Conservation (phyloP, 2,329 filamentous ascomycete genomes). For the Pseudocercospora vitis region DNA sequence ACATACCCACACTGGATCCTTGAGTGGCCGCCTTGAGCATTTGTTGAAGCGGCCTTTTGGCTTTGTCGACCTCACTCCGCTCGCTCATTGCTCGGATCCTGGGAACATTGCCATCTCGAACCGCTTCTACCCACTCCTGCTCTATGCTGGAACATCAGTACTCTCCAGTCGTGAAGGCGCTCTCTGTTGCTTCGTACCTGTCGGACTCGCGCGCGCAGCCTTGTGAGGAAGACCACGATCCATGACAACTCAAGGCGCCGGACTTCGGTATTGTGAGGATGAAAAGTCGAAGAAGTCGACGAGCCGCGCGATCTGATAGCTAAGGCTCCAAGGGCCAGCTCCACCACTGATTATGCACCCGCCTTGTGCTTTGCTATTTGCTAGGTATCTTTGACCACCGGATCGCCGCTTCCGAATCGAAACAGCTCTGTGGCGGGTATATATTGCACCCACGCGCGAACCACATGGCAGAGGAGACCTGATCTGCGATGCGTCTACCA, state of each 20-base stretch:
- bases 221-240: not conserved
- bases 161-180: not conserved
- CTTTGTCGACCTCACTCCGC: not conserved
- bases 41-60: constrained; percentile 7
- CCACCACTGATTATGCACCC: not conserved
- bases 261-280: not conserved
- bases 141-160: not conserved
- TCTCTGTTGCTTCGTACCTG: not conserved
- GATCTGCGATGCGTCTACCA: not conserved
- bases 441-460: not conserved
- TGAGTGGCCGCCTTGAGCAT: constrained; percentile 14
- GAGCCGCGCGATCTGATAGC: not conserved
- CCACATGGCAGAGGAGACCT: constrained; percentile 1
- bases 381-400: not conserved
- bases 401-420: not conserved
- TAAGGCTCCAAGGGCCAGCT: not conserved
- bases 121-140: not conserved
- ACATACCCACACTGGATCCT: not conserved
- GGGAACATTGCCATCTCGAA: not conserved
- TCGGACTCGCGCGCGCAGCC: not conserved
- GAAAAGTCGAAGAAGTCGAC: not conserved
- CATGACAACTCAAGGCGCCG: not conserved
- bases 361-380: not conserved
- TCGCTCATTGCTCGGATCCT: not conserved
- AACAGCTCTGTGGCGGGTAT: not conserved